Base-by-base conservation (phyloP, 2,329 filamentous ascomycete species). In the Sclerotinia subarctica region DNA sequence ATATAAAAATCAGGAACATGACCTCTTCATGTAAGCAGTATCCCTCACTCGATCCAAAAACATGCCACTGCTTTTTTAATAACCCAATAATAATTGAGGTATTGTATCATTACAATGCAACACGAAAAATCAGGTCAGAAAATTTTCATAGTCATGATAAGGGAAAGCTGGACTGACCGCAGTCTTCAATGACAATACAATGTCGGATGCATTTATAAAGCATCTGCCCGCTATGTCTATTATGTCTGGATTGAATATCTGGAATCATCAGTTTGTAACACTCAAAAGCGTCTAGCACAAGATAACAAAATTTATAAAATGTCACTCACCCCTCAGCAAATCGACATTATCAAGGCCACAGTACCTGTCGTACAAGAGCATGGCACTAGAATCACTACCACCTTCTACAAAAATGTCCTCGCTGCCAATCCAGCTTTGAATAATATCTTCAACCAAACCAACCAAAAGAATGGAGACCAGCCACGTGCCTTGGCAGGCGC, bases 281-380 rank as follows among this genome's bases (percentile, higher is more conserved):
- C 15, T 29, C 11, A 42, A 21, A n/a, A 29, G 6, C 5, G 17
- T 11, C 15, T 21, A 44, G 1, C 56, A 53, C 32, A n/a, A 24
- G n/a, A 66, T 17, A 49, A 64, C 24, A 17, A n/a, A 5, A 67
- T 64, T 66, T 76, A 56, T n/a, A 62, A 10, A 2, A 67, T 67
- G 81, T 76, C 84, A 68, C 80, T 92, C 69, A 88, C 88, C 15
- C 79, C 84, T 35, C 80, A 84, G 49, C 91, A 94, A 80, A 83
- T 89, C 71, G 80, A 84, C 70, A 88, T 90, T 72, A 88, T 95
- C 81, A 94, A 93, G 79, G 83, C 91, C 49, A 94, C 91, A 2
- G 90, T 88, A 51, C 91, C 91, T 2, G 84, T 92, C 24, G 83
- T 94, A 10, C 84, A 87, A 71, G 82, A 87, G 70, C 86, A 93